These are phyloP conservation scores for Mycena olivaceomarginata DNA, from an alignment of 768 basidiomycete genomes.

Conservation along the genomic window DNA sequence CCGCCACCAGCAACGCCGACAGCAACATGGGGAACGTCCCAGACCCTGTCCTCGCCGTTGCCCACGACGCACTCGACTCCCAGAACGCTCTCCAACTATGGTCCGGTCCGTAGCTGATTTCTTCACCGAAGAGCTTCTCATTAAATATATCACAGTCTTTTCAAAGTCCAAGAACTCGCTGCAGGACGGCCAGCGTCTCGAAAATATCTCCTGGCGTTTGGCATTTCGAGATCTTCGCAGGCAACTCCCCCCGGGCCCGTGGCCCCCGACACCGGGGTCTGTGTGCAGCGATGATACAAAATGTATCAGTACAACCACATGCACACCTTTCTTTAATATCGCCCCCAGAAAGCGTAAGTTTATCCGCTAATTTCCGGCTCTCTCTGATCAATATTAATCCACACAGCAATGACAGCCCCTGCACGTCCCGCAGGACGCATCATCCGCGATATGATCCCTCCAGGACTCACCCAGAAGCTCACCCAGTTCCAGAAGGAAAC, in stretches of 20 bases:
- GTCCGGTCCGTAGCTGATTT: slow-evolving; percentile 74
- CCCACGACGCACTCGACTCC: slow-evolving; percentile 81
- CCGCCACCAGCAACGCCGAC: neutral
- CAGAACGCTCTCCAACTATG: slow-evolving; percentile 73
- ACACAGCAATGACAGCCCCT: slow-evolving; percentile 42
- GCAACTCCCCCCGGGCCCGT: slow-evolving; percentile 47
- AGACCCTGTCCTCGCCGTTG: slow-evolving; percentile 80
- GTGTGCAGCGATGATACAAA: slow-evolving; percentile 28
- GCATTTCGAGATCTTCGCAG: slow-evolving; percentile 77
- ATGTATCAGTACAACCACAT: neutral
- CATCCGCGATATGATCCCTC: slow-evolving; percentile 39
- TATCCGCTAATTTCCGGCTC: neutral
- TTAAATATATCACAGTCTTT: slow-evolving; percentile 72
- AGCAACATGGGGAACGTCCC: slow-evolving; percentile 49
- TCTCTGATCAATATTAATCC: slow-evolving; percentile 15
- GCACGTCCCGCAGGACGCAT: slow-evolving; percentile 60
- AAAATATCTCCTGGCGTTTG: slow-evolving; percentile 93
- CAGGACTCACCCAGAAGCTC: slow-evolving; percentile 30
- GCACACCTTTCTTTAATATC: slow-evolving; percentile 26
- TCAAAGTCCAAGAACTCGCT: slow-evolving; percentile 89
- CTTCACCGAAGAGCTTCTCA: slow-evolving; percentile 6
- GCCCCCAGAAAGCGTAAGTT: slow-evolving; percentile 37
- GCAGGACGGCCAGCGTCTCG: slow-evolving; percentile 87
- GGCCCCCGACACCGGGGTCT: slow-evolving; percentile 51
- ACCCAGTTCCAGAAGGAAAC: neutral